phyloP scores from a whole-genome alignment of 2,329 filamentous ascomycete species.

The Dactylellina sp. region DNA sequence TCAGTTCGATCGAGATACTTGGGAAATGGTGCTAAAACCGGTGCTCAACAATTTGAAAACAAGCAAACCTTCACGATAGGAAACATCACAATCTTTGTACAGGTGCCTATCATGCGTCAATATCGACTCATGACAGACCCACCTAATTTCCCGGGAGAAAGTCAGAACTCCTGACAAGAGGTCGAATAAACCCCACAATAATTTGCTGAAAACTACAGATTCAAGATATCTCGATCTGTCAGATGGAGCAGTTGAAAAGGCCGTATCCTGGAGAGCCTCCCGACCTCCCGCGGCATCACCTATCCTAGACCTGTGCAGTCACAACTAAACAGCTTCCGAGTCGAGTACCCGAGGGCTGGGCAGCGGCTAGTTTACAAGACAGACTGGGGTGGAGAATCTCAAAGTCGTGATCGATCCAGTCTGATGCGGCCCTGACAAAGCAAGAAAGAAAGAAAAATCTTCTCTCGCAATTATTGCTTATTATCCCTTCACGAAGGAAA shows the following conservation, averaged over 20 bases:
- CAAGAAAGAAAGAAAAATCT: neutral
- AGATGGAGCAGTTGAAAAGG: conserved; percentile 7
- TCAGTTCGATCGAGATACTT: too few relatives aligned
- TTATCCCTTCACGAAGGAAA: conserved; percentile 21
- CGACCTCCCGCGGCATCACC: conserved; percentile 16
- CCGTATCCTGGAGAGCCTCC: conserved; percentile 8
- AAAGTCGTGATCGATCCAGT: neutral
- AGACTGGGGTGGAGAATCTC: neutral
- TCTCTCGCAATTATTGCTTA: neutral
- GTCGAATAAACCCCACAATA: conserved; percentile 13
- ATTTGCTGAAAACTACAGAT: conserved; percentile 8
- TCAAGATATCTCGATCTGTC: conserved; percentile 11
- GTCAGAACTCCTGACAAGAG: neutral
- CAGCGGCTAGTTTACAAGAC: neutral
- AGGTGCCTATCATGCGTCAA: too few relatives aligned
- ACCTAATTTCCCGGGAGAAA: conserved; percentile 3
- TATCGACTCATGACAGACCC: too few relatives aligned
- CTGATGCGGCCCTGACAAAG: neutral
- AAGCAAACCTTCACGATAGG: too few relatives aligned
- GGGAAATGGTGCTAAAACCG: too few relatives aligned
- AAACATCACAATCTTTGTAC: neutral
- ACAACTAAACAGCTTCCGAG: conserved; percentile 29
- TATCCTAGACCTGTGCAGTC: neutral
- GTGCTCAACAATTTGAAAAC: too few relatives aligned
- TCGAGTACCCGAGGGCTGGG: neutral